phyloP scores from a whole-genome alignment of 23 red algal species.

The Agarophyton chilense region DNA sequence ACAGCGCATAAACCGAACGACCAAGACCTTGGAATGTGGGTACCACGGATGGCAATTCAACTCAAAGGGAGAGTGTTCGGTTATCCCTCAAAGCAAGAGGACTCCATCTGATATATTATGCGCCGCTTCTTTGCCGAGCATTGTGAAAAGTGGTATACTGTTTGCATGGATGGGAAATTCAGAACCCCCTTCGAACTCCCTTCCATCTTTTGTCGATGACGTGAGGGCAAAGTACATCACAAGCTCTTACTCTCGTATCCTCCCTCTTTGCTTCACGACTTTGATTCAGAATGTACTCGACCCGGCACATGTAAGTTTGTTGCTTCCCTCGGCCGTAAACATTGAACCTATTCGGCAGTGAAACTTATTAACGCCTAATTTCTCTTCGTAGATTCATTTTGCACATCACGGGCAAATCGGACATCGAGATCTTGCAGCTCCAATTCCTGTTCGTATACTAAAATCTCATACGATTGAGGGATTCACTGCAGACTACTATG shows the following conservation, averaged over 20 bases:
- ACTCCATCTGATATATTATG: slow-evolving; percentile 3
- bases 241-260: slow-evolving; percentile 29
- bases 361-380: not conserved
- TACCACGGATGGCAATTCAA: slow-evolving; percentile 71
- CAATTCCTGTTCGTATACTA: slow-evolving; percentile 57
- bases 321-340: not conserved
- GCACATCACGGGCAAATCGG: slow-evolving; percentile 63
- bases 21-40: slow-evolving; percentile 21
- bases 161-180: slow-evolving; percentile 45
- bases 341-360: not conserved
- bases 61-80: slow-evolving; percentile 2
- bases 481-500: slow-evolving; percentile 64
- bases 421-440: slow-evolving; percentile 35
- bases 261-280: slow-evolving; percentile 44
- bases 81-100: slow-evolving; percentile 23
- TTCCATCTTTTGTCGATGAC: not conserved
- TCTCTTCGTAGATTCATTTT: slow-evolving; percentile 26
- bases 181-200: not conserved
- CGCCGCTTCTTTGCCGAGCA: slow-evolving; percentile 9
- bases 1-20: slow-evolving; percentile 24
- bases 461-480: not conserved
- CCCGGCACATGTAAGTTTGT: slow-evolving; percentile 54
- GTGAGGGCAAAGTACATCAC: slow-evolving; percentile 6
- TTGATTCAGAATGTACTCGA: slow-evolving; percentile 65
- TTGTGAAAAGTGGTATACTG: slow-evolving; percentile 5